phyloP scores from a whole-genome alignment of 352 stramenopile genomes.

The Phytopythium mirpurense region DNA sequence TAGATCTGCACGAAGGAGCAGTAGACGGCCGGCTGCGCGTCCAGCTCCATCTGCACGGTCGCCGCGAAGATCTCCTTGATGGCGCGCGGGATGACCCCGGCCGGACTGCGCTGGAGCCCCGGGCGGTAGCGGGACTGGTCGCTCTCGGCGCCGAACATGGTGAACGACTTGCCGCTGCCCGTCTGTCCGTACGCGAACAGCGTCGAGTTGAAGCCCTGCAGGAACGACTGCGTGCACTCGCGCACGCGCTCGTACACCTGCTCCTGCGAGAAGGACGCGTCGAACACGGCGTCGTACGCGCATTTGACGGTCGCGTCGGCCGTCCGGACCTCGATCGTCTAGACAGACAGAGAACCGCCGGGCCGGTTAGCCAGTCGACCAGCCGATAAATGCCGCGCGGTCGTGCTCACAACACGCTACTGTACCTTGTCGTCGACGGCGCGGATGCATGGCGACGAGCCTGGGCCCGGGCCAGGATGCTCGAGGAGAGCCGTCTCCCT shows the following conservation, averaged over 20 bases:
- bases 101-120: conserved; percentile 72
- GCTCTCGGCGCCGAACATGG: conserved; percentile 78
- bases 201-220: conserved; percentile 81
- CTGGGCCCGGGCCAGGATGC: conserved; percentile 19
- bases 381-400: no score
- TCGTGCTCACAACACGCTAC: no score
- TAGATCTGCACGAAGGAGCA: conserved; percentile 90
- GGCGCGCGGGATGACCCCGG: conserved; percentile 85
- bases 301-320: conserved; percentile 70
- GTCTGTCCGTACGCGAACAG: conserved; percentile 85
- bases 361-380: no score
- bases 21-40: conserved; percentile 45
- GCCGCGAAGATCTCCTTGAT: conserved; percentile 85
- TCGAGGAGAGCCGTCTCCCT: conserved; percentile 34
- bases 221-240: conserved; percentile 75
- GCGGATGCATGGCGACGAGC: conserved; percentile 31
- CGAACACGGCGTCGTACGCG: conserved; percentile 78
- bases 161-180: conserved; percentile 83
- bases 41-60: conserved; percentile 52
- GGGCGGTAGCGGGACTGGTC: conserved; percentile 67
- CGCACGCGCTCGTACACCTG: conserved; percentile 76
- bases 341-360: no score
- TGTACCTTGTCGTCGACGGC: conserved; percentile 44
- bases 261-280: conserved; percentile 63
- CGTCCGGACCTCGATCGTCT: conserved; percentile 78